A percentile compares a stretch with the other conserved stretches of the same genome.
Evolutionary conservation across 1,284 basidiomycete genomes (phyloP).

Genomic region (Sporisorium reilianum): DNA sequence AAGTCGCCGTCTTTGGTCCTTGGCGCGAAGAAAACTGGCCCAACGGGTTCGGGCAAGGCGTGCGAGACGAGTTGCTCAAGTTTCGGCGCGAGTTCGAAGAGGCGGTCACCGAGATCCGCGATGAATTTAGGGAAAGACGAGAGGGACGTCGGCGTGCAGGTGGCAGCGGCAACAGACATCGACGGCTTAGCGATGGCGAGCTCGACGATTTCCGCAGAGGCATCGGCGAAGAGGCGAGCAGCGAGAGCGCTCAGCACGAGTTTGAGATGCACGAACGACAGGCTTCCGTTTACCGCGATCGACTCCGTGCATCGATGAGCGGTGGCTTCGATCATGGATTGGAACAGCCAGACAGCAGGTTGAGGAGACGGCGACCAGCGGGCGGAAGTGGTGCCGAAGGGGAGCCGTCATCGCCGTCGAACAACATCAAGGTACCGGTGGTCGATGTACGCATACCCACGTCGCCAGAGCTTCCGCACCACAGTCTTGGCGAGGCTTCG

Average conservation of each 20-base stretch:
- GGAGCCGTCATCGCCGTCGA: neutral
- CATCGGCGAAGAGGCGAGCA: slow-evolving; percentile 39
- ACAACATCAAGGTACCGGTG: slow-evolving; percentile 3
- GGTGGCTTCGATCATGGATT: slow-evolving; percentile 3
- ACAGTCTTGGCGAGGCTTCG: slow-evolving; percentile 24
- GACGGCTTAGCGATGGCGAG: slow-evolving; percentile 41
- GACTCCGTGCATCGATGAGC: slow-evolving; percentile 33
- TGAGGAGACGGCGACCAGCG: slow-evolving; percentile 22
- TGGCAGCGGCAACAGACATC: slow-evolving; percentile 1
- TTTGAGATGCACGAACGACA: slow-evolving; percentile 56
- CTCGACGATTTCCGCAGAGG: slow-evolving; percentile 44
- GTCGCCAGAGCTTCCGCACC: slow-evolving; percentile 40
- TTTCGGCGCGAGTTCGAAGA: slow-evolving; percentile 42
- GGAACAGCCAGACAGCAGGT: neutral
- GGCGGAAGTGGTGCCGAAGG: neutral
- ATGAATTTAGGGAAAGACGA: slow-evolving; percentile 20
- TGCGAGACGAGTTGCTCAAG: slow-evolving; percentile 41
- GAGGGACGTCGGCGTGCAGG: slow-evolving; percentile 14
- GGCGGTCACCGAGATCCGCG: slow-evolving; percentile 41
- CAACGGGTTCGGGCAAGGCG: slow-evolving; percentile 47
- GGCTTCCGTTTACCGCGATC: slow-evolving; percentile 36
- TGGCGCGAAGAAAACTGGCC: slow-evolving; percentile 61
- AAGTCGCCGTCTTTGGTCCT: slow-evolving; percentile 55
- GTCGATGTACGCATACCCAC: slow-evolving; percentile 13
- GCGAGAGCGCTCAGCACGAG: slow-evolving; percentile 41